These are phyloP conservation scores for Zygoascus ofunaensis DNA, from an alignment of 805 yeast genomes.

Conservation along the genomic window DNA sequence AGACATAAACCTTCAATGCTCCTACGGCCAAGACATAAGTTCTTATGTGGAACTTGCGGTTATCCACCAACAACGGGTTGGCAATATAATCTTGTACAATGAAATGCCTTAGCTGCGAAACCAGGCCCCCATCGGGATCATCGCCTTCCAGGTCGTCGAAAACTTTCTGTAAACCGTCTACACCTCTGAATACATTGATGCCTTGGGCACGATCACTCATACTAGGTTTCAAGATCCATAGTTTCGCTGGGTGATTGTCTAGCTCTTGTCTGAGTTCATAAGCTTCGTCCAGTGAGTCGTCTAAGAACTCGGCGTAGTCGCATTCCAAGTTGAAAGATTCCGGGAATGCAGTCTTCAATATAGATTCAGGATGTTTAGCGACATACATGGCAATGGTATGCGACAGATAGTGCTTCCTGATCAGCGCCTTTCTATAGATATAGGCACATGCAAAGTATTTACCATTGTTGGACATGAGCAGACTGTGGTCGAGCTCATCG, in stretches of 20 bases:
- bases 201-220: slow-evolving; percentile 98
- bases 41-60: slow-evolving; percentile 81
- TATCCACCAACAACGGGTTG: slow-evolving; percentile 62
- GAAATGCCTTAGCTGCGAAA: slow-evolving; percentile 84
- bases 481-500: slow-evolving; percentile 76
- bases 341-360: slow-evolving; percentile 55
- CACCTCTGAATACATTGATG: slow-evolving; percentile 63
- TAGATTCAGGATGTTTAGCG: slow-evolving; percentile 65
- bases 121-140: slow-evolving; percentile 63
- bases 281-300: slow-evolving; percentile 86
- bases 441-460: slow-evolving; percentile 68
- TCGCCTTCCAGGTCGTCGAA: slow-evolving; percentile 77
- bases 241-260: slow-evolving; percentile 38
- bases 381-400: slow-evolving; percentile 67
- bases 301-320: slow-evolving; percentile 92
- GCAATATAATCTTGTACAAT: slow-evolving; percentile 74
- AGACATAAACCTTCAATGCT: slow-evolving; percentile 68
- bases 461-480: slow-evolving; percentile 34
- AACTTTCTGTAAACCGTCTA: slow-evolving; percentile 70
- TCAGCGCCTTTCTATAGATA: slow-evolving; percentile 80
- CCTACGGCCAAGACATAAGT: slow-evolving; percentile 74
- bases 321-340: slow-evolving; percentile 73
- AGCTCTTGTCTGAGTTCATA: slow-evolving; percentile 80
- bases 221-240: slow-evolving; percentile 90
- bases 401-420: slow-evolving; percentile 83